A percentile compares a stretch with the other conserved stretches of the same genome.
Conservation (phyloP, 768 basidiomycete species). For the Dioszegia hungarica region DNA sequence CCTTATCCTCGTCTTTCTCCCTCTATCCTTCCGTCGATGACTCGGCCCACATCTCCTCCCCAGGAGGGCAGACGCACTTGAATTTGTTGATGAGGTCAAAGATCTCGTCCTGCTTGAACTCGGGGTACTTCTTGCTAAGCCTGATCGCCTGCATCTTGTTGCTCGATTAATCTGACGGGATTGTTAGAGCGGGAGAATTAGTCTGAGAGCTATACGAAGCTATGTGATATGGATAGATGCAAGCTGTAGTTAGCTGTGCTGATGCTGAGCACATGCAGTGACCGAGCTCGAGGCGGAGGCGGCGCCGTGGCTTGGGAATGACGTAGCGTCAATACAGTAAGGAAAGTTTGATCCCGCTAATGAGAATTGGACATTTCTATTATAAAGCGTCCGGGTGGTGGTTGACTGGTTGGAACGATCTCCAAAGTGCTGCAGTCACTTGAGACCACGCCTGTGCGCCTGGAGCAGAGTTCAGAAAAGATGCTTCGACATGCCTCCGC, state of each 20-base stretch:
- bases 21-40: no score
- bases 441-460: no score
- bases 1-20: no score
- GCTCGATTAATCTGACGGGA: neutral
- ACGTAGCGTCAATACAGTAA: neutral
- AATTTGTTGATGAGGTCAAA: slow-evolving; percentile 88
- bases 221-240: neutral
- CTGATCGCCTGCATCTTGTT: slow-evolving; percentile 55
- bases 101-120: slow-evolving; percentile 89
- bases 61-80: slow-evolving; percentile 63
- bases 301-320: neutral
- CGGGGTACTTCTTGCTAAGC: slow-evolving; percentile 86
- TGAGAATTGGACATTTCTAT: no score
- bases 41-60: neutral
- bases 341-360: neutral
- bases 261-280: neutral
- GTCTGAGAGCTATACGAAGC: neutral
- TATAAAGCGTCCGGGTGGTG: no score
- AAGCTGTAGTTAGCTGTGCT: no score
- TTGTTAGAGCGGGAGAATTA: neutral
- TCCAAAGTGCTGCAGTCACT: no score
- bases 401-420: no score
- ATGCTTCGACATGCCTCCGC: neutral
- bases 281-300: neutral
- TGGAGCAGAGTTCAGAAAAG: no score